These are phyloP conservation scores for Elongisporangium prolatum DNA, from an alignment of 352 stramenopile species.

Conservation along the genomic window DNA sequence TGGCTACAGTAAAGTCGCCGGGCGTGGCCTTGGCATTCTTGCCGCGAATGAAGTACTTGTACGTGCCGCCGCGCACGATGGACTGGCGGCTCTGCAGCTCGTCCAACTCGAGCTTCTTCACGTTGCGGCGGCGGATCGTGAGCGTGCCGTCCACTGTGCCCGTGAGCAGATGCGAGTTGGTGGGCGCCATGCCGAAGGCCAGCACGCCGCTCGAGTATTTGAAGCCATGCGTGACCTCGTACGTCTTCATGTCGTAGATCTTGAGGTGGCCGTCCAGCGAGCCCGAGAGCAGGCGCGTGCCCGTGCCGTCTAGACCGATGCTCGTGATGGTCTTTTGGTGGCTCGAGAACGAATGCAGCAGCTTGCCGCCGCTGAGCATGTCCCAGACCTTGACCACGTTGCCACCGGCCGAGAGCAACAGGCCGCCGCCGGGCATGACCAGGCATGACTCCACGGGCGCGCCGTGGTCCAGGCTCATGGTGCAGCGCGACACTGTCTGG, in stretches of 20 bases:
- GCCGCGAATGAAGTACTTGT: constrained; percentile 89
- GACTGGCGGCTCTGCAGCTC: constrained; percentile 62
- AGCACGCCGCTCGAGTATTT: constrained; percentile 85
- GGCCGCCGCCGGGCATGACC: constrained; percentile 77
- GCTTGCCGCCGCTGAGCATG: constrained; percentile 77
- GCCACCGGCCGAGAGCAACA: constrained; percentile 82
- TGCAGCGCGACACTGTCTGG: constrained; percentile 41
- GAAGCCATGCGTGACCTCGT: constrained; percentile 87
- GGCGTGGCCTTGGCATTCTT: constrained; percentile 75
- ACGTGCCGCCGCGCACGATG: constrained; percentile 78
- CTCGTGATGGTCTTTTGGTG: constrained; percentile 95
- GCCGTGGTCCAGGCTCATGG: constrained; percentile 75
- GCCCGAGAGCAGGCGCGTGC: constrained; percentile 84
- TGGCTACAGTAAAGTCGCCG: constrained; percentile 76
- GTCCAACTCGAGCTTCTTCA: constrained; percentile 66
- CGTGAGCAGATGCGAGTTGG: constrained; percentile 81
- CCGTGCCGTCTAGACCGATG: constrained; percentile 82
- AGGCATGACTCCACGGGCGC: constrained; percentile 86
- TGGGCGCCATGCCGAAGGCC: constrained; percentile 76
- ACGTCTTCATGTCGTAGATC: constrained; percentile 91
- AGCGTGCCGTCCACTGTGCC: constrained; percentile 75
- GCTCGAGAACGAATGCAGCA: constrained; percentile 88
- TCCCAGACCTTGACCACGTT: constrained; percentile 93
- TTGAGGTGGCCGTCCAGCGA: constrained; percentile 92
- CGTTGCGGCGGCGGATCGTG: constrained; percentile 71